These are phyloP conservation scores for Laburnicola sp. DNA, from an alignment of 2,329 filamentous ascomycete species.

Conservation along the genomic window DNA sequence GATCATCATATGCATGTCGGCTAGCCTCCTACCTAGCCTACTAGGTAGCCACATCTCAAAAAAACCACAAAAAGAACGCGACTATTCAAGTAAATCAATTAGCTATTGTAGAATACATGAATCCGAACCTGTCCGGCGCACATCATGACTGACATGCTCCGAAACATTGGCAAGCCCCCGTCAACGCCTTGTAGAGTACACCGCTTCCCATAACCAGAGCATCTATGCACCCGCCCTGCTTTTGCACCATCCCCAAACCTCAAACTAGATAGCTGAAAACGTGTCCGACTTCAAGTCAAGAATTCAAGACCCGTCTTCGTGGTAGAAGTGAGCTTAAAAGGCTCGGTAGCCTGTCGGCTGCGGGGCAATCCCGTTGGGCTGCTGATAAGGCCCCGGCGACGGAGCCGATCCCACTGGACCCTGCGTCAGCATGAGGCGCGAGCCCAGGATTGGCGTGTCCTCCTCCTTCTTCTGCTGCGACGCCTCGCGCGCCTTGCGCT, in stretches of 20 bases:
- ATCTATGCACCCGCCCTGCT: slow-evolving; percentile 23
- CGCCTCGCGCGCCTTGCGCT: slow-evolving; percentile 72
- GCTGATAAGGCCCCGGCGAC: slow-evolving; percentile 71
- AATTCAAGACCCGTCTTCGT: neutral
- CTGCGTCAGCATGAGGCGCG: slow-evolving; percentile 92
- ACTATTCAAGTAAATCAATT: slow-evolving; percentile 11
- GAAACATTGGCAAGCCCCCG: slow-evolving; percentile 19
- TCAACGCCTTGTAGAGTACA: slow-evolving; percentile 39
- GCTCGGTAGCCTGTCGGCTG: slow-evolving; percentile 70
- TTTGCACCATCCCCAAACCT: slow-evolving; percentile 30
- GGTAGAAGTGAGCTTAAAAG: slow-evolving; percentile 32
- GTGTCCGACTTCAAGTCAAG: slow-evolving; percentile 3
- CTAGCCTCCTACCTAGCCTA: no score
- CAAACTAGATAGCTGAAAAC: slow-evolving; percentile 31
- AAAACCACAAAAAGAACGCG: neutral
- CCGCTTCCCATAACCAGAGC: slow-evolving; percentile 20
- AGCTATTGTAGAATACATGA: slow-evolving; percentile 32
- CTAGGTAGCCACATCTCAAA: neutral
- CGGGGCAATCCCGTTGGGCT: slow-evolving; percentile 85
- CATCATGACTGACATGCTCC: slow-evolving; percentile 16
- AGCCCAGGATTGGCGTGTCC: slow-evolving; percentile 89
- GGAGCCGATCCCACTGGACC: slow-evolving; percentile 65
- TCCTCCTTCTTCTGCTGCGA: slow-evolving; percentile 88
- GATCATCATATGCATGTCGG: no score
- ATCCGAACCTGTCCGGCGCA: slow-evolving; percentile 20